phyloP scores from a whole-genome alignment of 441 rosid species.

The Adansonia madagascariensis region DNA sequence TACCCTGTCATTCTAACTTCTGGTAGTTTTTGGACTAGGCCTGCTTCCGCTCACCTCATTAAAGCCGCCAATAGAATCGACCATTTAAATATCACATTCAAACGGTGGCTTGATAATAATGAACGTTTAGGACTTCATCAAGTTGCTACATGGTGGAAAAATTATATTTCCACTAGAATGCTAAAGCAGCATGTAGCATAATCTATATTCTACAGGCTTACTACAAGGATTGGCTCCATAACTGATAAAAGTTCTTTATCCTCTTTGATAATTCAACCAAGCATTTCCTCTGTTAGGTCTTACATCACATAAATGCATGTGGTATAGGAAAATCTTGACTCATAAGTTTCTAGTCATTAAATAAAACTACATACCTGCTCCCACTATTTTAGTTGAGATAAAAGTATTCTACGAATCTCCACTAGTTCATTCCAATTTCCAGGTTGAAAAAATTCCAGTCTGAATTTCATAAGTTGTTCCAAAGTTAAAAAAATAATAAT shows the following conservation, averaged over 20 bases:
- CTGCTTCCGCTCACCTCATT: constrained; percentile 3
- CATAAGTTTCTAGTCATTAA: not conserved
- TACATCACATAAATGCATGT: constrained; percentile 20
- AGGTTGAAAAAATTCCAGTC: constrained; percentile 11
- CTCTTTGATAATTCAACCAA: constrained; percentile 14
- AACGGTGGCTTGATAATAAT: not conserved
- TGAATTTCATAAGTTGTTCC: not conserved
- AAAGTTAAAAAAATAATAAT: not conserved
- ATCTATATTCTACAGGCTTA: not conserved
- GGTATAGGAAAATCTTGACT: constrained; percentile 7
- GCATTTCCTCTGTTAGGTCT: constrained; percentile 1
- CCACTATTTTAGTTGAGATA: constrained; percentile 21
- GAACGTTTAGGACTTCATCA: not conserved
- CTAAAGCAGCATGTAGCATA: not conserved
- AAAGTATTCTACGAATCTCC: constrained; percentile 14
- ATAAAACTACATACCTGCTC: constrained; percentile 19
- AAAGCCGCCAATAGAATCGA: constrained; percentile 8
- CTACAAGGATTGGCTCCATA: not conserved
- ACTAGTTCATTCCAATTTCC: not conserved
- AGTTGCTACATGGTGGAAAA: not conserved
- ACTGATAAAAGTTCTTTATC: not conserved
- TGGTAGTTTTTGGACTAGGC: not conserved
- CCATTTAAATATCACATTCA: not conserved
- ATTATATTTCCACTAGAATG: constrained; percentile 5
- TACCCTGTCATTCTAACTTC: constrained; percentile 6